Evolutionary conservation across 257 asterid species (phyloP).

Genomic region (Primulina eburnea): DNA sequence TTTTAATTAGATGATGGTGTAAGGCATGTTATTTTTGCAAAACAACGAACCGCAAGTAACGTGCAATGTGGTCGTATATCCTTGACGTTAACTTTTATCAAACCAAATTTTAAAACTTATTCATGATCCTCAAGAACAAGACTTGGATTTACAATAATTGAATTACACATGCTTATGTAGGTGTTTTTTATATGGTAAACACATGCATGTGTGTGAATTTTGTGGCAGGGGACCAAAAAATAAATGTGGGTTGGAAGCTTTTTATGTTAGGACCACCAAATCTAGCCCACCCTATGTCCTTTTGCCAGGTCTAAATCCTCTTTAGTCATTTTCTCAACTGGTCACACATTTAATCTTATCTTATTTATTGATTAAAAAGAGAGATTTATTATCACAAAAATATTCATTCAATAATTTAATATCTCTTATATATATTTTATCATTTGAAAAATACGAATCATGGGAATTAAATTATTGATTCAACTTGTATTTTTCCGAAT

Average conservation of each 20-base stretch:
- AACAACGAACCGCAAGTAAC: too few species aligned
- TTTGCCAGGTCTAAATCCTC: constrained; percentile 41
- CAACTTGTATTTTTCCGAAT: too few species aligned
- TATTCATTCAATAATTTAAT: not conserved
- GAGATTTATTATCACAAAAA: not conserved
- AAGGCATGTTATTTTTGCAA: not conserved
- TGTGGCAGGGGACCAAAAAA: constrained; percentile 33
- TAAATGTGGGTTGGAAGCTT: constrained; percentile 26
- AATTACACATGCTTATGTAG: not conserved
- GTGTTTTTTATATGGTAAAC: not conserved
- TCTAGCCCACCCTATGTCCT: constrained; percentile 39
- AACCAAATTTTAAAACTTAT: too few species aligned
- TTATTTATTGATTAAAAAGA: too few species aligned
- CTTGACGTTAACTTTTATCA: too few species aligned
- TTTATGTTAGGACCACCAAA: not conserved
- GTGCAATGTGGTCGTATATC: too few species aligned
- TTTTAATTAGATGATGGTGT: too few species aligned
- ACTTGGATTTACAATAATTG: too few species aligned
- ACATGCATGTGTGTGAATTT: not conserved
- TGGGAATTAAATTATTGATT: too few species aligned
- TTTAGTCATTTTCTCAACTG: constrained; percentile 52
- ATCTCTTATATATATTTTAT: too few species aligned
- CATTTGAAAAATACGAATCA: too few species aligned
- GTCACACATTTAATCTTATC: constrained; percentile 15
- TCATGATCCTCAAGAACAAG: too few species aligned